Conservation (phyloP, 305 asterid genomes). For the Andrographis paniculata region DNA sequence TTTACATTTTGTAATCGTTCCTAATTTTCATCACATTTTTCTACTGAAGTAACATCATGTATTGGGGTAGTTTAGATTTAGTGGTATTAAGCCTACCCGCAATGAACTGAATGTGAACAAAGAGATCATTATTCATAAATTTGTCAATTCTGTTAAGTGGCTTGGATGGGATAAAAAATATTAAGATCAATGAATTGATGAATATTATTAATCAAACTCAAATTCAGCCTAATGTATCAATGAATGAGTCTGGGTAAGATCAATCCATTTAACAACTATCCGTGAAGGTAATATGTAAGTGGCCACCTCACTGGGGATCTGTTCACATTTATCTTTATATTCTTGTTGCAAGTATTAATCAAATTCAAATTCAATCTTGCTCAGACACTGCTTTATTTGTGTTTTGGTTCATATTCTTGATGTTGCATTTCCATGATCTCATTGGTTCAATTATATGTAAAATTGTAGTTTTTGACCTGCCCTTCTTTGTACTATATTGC, state of each 20-base stretch:
- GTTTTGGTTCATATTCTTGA: too few species aligned
- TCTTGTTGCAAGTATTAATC: too few species aligned
- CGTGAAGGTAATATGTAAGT: slow-evolving; percentile 2
- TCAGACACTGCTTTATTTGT: too few species aligned
- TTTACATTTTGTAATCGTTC: slow-evolving; percentile 7
- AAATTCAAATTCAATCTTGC: too few species aligned
- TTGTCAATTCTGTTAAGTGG: slow-evolving; percentile 1
- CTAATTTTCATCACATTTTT: slow-evolving; percentile 11
- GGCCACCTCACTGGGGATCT: neutral
- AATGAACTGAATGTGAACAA: slow-evolving; percentile 7
- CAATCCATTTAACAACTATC: neutral
- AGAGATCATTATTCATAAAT: slow-evolving; percentile 9
- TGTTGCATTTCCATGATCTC: too few species aligned
- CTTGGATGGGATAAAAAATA: slow-evolving; percentile 7
- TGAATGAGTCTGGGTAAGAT: neutral
- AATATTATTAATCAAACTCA: slow-evolving; percentile 2
- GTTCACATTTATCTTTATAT: neutral
- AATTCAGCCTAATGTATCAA: slow-evolving; percentile 10
- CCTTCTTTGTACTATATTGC: neutral
- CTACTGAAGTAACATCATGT: neutral
- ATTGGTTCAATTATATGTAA: neutral
- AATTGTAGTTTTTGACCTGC: slow-evolving; percentile 9
- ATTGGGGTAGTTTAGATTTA: slow-evolving; percentile 13
- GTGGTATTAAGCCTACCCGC: slow-evolving; percentile 5
- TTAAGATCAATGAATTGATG: slow-evolving; percentile 3